phyloP scores from a whole-genome alignment of 225 moss, liverwort and hornwort species.

The Polytrichum formosum region DNA sequence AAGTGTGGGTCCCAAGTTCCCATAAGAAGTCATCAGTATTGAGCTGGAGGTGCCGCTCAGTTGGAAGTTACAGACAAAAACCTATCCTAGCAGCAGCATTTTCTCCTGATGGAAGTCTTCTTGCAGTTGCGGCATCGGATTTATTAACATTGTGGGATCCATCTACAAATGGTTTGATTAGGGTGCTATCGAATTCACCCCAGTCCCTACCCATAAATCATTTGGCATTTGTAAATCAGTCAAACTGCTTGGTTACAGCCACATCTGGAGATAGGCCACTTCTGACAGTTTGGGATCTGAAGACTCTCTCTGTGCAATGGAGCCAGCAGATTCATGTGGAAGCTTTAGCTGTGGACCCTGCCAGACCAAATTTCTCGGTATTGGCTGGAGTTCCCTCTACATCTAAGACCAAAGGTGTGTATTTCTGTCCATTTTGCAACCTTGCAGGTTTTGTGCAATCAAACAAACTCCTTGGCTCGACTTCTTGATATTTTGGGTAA shows the following conservation, averaged over 20 bases:
- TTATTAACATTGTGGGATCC: conserved; percentile 92
- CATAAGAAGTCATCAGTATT: conserved; percentile 16
- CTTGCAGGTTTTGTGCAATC: background rate
- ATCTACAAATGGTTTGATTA: conserved; percentile 65
- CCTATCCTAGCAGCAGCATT: conserved; percentile 66
- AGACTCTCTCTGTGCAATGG: conserved; percentile 68
- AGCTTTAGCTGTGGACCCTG: conserved; percentile 78
- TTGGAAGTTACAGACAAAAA: conserved; percentile 73
- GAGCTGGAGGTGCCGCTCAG: conserved; percentile 92
- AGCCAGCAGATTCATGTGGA: conserved; percentile 48
- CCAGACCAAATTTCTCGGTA: conserved; percentile 57
- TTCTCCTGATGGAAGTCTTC: conserved; percentile 75
- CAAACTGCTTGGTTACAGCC: conserved; percentile 68
- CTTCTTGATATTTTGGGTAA: too few species aligned
- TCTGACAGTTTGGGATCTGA: conserved; percentile 75
- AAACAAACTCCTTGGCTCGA: too few species aligned
- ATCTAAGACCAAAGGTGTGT: conserved; percentile 12
- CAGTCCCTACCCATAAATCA: conserved; percentile 37
- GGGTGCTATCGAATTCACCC: conserved; percentile 48
- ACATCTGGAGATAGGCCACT: conserved; percentile 47
- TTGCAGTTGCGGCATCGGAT: conserved; percentile 75
- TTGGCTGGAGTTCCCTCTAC: conserved; percentile 40
- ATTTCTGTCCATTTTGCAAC: background rate
- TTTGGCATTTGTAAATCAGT: conserved; percentile 69
- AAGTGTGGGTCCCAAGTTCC: conserved; percentile 71